Conservation (phyloP, 1,284 basidiomycete genomes). For the Ceratobasidium sp. region DNA sequence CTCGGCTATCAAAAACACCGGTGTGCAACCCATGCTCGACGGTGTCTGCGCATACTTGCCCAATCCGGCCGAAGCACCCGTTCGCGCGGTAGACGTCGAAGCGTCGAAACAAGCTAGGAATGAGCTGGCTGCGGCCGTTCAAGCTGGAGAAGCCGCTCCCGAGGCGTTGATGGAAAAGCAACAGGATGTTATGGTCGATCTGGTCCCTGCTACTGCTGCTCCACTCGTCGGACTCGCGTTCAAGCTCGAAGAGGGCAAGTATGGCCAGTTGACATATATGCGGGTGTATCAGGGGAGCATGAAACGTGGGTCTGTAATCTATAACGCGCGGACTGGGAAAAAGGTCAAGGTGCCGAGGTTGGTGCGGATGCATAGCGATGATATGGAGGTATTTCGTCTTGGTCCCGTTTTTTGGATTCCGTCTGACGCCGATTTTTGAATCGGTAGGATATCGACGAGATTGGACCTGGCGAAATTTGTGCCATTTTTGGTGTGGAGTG, state of each 20-base stretch:
- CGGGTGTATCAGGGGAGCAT: conserved; percentile 97
- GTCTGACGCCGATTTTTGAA: background rate
- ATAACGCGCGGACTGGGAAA: conserved; percentile 96
- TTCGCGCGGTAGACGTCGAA: conserved; percentile 80
- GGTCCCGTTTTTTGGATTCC: background rate
- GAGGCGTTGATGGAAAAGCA: conserved; percentile 26
- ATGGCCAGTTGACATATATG: conserved; percentile 99
- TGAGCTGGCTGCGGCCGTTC: conserved; percentile 17
- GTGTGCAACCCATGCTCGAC: conserved; percentile 93
- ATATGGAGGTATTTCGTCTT: conserved; percentile 86
- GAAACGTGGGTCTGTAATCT: conserved; percentile 88
- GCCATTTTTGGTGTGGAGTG: conserved; percentile 99
- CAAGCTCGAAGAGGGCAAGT: conserved; percentile 98
- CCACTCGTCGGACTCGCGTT: conserved; percentile 96
- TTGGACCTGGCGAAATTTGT: conserved; percentile 99
- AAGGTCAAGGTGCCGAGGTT: conserved; percentile 98
- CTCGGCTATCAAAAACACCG: conserved; percentile 98
- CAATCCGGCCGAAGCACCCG: conserved; percentile 84
- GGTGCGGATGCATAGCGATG: conserved; percentile 98
- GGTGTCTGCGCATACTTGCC: conserved; percentile 97
- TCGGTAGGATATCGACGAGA: conserved; percentile 86
- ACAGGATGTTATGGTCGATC: conserved; percentile 57
- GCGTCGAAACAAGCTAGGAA: conserved; percentile 14
- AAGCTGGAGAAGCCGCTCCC: conserved; percentile 27
- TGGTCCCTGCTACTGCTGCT: conserved; percentile 84